Base-by-base conservation (phyloP, 2,329 filamentous ascomycete species). In the Cladosporium sp. region DNA sequence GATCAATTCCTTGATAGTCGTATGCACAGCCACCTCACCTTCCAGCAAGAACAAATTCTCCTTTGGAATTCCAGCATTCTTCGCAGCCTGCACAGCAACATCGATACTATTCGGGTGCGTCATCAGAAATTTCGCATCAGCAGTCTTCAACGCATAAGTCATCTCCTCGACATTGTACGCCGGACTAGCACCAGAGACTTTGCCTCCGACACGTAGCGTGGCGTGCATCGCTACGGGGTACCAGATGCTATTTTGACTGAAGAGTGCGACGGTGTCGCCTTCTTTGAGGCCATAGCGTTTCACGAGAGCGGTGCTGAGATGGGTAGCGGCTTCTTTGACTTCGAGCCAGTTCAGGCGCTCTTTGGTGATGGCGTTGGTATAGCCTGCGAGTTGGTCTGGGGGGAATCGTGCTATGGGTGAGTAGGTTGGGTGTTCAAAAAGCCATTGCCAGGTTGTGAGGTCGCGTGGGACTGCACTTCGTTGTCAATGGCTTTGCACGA, bases 131-230 rank as follows among this genome's bases (percentile, higher is more conserved):
- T 83, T 87, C 2, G 85, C 83, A 36, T 84, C 78, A 0, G 81
- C 84, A 1, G 82, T 87, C 69, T 84, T 83, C 2, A 90, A 77
- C 1, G 86, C 87, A 74, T 89, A 89, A 0, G 82, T 84, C 85
- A 90, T 89, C 70, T 91, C 88, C 58, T 90, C 88, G 18, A 86
- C 80, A 64, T 86, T 89, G 75, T 90, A 90, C 0, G 87, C 88
- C 0, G 88, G 88, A 18, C 82, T 86, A 0, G 87, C 88, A 1
- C 88, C 88, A 2, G 83, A 86, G 1, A 89, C 84, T 32, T 86
- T 81, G 10, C 84, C 87, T 0, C 81, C 84, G 6, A 79, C 81
- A 14, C 84, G 81, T 8, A 87, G 77, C 1, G 83, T 82, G 0
- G 84, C 83, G 65, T 86, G 82, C 80, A 89, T 85, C 16, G 85